Evolutionary conservation across 106 monocot genomes (phyloP).

Genomic region (Acorus gramineus): DNA sequence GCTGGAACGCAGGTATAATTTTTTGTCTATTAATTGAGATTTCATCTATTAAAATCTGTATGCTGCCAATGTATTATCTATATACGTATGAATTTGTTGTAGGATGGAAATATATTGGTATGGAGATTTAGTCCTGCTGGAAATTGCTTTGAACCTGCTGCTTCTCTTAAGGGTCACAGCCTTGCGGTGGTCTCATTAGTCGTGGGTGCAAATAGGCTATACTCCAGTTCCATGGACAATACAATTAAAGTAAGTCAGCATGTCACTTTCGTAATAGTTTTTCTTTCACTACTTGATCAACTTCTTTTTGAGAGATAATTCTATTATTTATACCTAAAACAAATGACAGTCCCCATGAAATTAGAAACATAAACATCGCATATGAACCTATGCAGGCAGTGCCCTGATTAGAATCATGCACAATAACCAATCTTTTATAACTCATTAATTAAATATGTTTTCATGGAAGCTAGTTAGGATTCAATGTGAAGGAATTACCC

Average conservation of each 20-base stretch:
- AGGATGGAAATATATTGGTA: constrained; percentile 78
- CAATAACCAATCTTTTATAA: too few species aligned
- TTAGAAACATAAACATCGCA: too few species aligned
- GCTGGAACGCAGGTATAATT: constrained; percentile 64
- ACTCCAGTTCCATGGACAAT: constrained; percentile 82
- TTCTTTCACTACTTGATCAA: neutral
- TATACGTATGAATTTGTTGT: neutral
- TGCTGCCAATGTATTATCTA: neutral
- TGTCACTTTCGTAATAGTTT: neutral
- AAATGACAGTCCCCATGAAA: too few species aligned
- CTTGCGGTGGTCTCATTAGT: constrained; percentile 64
- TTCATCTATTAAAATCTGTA: neutral
- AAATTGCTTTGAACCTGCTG: constrained; percentile 76
- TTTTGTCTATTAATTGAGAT: neutral
- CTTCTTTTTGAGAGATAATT: too few species aligned
- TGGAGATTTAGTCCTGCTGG: constrained; percentile 50
- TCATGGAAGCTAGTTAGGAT: too few species aligned
- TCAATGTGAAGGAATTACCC: too few species aligned
- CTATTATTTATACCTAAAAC: too few species aligned
- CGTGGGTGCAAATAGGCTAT: constrained; percentile 55
- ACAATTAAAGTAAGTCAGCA: constrained; percentile 52
- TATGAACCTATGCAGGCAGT: too few species aligned
- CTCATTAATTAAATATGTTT: too few species aligned
- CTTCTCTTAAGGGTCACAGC: constrained; percentile 66
- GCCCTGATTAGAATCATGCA: too few species aligned